These are phyloP conservation scores for Terfezia boudieri DNA, from an alignment of 495 filamentous ascomycete species.

Conservation along the genomic window DNA sequence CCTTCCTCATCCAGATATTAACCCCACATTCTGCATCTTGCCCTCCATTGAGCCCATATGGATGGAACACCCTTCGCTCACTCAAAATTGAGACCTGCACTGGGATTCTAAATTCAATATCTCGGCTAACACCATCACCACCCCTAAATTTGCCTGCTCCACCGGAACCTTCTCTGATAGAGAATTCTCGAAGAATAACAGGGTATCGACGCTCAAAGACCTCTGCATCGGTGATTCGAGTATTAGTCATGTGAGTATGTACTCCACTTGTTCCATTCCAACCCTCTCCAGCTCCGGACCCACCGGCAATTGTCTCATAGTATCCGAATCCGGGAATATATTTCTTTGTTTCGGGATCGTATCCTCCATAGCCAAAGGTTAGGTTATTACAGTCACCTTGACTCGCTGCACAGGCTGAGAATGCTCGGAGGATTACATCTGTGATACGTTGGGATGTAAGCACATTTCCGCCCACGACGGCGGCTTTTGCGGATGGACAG, in stretches of 20 bases:
- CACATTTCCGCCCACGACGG: constrained; percentile 91
- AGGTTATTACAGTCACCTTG: constrained; percentile 92
- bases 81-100: constrained; percentile 76
- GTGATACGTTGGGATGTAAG: constrained; percentile 78
- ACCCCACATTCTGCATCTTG: constrained; percentile 55
- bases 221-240: constrained; percentile 85
- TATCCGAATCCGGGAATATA: constrained; percentile 70
- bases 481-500: constrained; percentile 65
- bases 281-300: constrained; percentile 61
- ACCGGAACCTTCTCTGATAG: constrained; percentile 42
- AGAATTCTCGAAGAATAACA: constrained; percentile 64
- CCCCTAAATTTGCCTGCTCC: constrained; percentile 58
- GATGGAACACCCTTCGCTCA: constrained; percentile 66
- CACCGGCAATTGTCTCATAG: constrained; percentile 93
- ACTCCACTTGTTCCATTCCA: constrained; percentile 85
- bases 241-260: constrained; percentile 98
- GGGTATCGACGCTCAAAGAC: constrained; percentile 93
- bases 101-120: constrained; percentile 83
- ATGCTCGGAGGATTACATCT: constrained; percentile 80
- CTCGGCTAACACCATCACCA: constrained; percentile 74
- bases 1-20: constrained; percentile 65
- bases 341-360: constrained; percentile 37
- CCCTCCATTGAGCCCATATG: constrained; percentile 79
- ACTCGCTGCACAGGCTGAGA: constrained; percentile 69
- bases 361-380: constrained; percentile 57